These are phyloP conservation scores for Fusarium concolor DNA, from an alignment of 2,329 filamentous ascomycete genomes.

Conservation along the genomic window DNA sequence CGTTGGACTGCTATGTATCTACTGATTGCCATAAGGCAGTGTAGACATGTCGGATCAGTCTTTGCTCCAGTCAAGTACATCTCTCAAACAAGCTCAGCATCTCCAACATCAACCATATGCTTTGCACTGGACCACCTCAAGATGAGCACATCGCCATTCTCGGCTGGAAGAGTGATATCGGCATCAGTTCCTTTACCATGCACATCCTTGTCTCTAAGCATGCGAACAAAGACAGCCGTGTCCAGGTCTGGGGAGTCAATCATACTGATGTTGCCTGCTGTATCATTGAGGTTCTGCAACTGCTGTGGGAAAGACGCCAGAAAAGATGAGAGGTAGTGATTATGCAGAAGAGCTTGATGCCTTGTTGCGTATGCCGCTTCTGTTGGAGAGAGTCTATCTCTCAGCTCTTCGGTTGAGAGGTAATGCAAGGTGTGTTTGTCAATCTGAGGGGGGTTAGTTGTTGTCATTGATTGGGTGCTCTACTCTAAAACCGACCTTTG, in stretches of 20 bases:
- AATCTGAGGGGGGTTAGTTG: slow-evolving; percentile 64
- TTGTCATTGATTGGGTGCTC: no score
- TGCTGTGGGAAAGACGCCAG: slow-evolving; percentile 81
- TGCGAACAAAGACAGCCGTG: slow-evolving; percentile 84
- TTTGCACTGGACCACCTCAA: slow-evolving; percentile 82
- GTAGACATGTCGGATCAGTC: background rate
- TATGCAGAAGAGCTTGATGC: slow-evolving; percentile 85
- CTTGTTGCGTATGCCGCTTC: slow-evolving; percentile 86
- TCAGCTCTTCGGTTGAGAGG: slow-evolving; percentile 66
- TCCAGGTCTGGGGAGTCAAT: slow-evolving; percentile 87
- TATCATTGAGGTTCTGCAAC: slow-evolving; percentile 89
- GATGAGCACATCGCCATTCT: slow-evolving; percentile 74
- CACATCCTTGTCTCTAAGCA: slow-evolving; percentile 71
- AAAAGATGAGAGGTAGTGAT: slow-evolving; percentile 88
- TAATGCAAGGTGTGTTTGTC: slow-evolving; percentile 82
- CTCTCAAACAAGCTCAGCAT: slow-evolving; percentile 67
- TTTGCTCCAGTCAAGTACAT: slow-evolving; percentile 35
- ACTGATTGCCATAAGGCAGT: background rate
- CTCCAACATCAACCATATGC: slow-evolving; percentile 63
- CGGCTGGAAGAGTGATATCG: slow-evolving; percentile 69
- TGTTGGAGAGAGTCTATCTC: slow-evolving; percentile 75
- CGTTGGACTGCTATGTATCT: background rate
- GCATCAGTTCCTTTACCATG: slow-evolving; percentile 71
- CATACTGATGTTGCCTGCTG: slow-evolving; percentile 90
- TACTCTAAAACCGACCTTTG: slow-evolving; percentile 71